Evolutionary conservation across 371 early-diverging fungal genomes (phyloP), one percentile per base, ranked within the genome.

Genomic region (Circinella minor): DNA sequence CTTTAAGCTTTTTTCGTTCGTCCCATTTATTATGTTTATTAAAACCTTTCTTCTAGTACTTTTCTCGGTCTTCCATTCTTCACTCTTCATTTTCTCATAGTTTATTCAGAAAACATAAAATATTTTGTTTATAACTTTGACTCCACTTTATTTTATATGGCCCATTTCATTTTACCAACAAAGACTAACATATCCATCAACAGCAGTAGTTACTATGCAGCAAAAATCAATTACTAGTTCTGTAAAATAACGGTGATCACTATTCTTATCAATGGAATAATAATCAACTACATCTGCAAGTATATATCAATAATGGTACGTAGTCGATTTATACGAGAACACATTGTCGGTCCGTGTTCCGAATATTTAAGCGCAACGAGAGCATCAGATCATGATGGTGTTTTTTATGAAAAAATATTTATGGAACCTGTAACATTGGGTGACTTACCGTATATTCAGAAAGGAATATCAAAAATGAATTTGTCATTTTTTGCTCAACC

Each of bases 381-480:
- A 1, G 51, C 18, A 6, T 34, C n/a, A 61, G 46, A 46, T 14
- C 20, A 67, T n/a, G 47, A 47, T 17, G 47, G 34, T 7, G 10
- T 18, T n/a, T 38, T 34, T 18, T 2, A 27, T 1, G 20, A 18
- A 36, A 43, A 36, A 39, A 36, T 49, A n/a, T 46, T 49, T 18
- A 59, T 61, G 57, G 70, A 65, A 34, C 65, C 64, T 20, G 46
- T 74, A 14, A 18, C 71, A 20, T 36, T 70, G 4, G 76, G 68
- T 13, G 57, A 66, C 51, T 51, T 76, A 14, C 72, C 76, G 34
- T 63, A 51, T 34, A 72, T 76, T 34, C 72, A 72, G 54, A 67
- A 65, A 8, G 76, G 76, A 43, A 70, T 72, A 62, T 72, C 76
- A 36, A 61, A 43, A 15, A 54, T 72, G 34, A 59, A 72, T 39